Evolutionary conservation across 768 basidiomycete species (phyloP), one percentile per base, ranked within the genome.

Genomic region (Pisolithus sp.): DNA sequence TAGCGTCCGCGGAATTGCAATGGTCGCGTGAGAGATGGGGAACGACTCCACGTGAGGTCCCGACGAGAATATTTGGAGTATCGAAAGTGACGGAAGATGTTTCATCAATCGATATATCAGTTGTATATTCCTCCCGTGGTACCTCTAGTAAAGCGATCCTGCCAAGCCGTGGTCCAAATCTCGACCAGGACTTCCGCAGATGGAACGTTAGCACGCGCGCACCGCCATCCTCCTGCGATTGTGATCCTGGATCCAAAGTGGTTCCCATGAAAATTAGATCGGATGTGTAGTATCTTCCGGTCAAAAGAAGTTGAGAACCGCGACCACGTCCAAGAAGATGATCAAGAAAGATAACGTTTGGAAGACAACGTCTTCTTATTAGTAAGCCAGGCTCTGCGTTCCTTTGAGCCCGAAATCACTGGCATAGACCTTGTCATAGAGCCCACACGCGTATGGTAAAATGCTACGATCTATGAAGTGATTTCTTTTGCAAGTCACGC

Each of bases 1-100:
- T 76, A 1, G 80, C 74, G 8, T 68, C 57, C 1, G 78, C 78
- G 26, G 57, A 55, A 18, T 60, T 59, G 21, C 75, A 66, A 51
- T 86, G 79, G 59, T 89, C 87, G 41, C 79, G 70, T 7, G 86
- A 83, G 5, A 91, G 70, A 65, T 92, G 89, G 0, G 85, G 84
- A 0, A 92, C 73, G 24, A 84, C 72, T 0, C 89, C 89, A 13
- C 89, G 81, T 40, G 85, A 85, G 4, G 88, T 88, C 4, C 75
- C 65, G 0, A 81, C 74, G 23, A 89, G 62, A 42, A 86, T 53
- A 3, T 75, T 77, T 0, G 89, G 89, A 0, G 89, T 90, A 30
- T 68, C 59, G 18, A 87, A 71, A 12, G 72, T 62, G 40, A 79
- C 62, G 20, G n/a, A 8, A 43, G 30, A 45, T 44, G 46, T 2